Conservation (phyloP, 768 basidiomycete species). For the Termitomyces sp. region DNA sequence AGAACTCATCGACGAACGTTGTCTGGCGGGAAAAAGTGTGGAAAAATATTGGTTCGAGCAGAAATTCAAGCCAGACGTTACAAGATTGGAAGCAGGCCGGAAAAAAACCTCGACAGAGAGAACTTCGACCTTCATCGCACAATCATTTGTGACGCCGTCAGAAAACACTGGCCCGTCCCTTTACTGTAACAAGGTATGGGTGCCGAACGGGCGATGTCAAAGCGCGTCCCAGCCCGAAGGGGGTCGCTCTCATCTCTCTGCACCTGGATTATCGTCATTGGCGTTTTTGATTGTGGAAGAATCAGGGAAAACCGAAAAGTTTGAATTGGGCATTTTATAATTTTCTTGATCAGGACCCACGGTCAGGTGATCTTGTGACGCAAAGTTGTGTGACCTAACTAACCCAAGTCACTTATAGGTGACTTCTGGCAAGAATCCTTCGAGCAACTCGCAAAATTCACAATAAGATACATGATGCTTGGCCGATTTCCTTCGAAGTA, state of each 20-base stretch:
- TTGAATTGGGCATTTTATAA: constrained; percentile 10
- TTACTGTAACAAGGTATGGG: constrained; percentile 52
- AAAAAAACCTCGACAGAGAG: not conserved
- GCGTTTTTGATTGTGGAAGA: constrained; percentile 46
- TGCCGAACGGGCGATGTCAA: constrained; percentile 68
- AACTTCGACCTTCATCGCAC: constrained; percentile 6
- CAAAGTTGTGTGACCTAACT: too few relatives aligned
- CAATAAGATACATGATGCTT: not conserved
- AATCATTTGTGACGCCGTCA: constrained; percentile 41
- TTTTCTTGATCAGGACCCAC: constrained; percentile 4
- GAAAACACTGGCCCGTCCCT: constrained; percentile 56
- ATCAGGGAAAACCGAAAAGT: constrained; percentile 23
- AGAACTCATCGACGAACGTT: too few relatives aligned
- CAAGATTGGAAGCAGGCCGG: not conserved
- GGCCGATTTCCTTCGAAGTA: too few relatives aligned
- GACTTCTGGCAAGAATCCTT: too few relatives aligned
- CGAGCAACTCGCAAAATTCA: not conserved
- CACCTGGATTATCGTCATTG: constrained; percentile 53
- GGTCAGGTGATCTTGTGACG: constrained; percentile 13
- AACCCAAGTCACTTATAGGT: too few relatives aligned
- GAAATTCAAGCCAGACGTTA: too few relatives aligned
- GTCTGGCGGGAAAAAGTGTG: too few relatives aligned
- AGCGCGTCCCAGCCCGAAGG: constrained; percentile 35
- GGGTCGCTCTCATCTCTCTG: constrained; percentile 55
- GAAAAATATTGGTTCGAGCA: not conserved